These are phyloP conservation scores for Candida bentonensis DNA, from an alignment of 805 yeast species.

Conservation along the genomic window DNA sequence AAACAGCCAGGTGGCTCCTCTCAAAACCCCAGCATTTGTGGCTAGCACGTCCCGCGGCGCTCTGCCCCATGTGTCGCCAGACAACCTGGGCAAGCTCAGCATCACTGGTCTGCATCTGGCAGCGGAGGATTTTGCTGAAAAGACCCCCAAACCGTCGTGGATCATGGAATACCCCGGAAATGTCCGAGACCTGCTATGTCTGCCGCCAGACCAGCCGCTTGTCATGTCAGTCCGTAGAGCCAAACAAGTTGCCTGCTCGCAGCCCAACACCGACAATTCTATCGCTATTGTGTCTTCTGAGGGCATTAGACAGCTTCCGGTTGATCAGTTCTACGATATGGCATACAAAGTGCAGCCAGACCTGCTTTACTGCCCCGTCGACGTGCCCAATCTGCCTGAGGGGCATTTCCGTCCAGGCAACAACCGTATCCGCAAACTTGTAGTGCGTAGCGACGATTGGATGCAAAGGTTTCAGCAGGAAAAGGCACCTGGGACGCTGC, in stretches of 20 bases:
- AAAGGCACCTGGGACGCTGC: conserved; percentile 5
- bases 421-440: conserved; percentile 24
- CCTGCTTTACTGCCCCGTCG: conserved; percentile 22
- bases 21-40: conserved; percentile 20
- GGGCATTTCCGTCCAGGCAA: conserved; percentile 19
- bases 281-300: conserved; percentile 24
- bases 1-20: neutral
- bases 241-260: conserved; percentile 18
- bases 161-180: conserved; percentile 6
- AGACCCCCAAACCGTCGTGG: conserved; percentile 11
- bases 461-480: conserved; percentile 10
- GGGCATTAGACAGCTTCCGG: conserved; percentile 20
- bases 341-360: conserved; percentile 17
- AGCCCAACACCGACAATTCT: conserved; percentile 20
- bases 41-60: conserved; percentile 26
- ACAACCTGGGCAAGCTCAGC: conserved; percentile 15
- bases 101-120: conserved; percentile 17
- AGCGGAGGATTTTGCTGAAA: conserved; percentile 26
- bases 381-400: conserved; percentile 18
- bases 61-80: conserved; percentile 30
- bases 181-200: conserved; percentile 11
- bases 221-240: conserved; percentile 19
- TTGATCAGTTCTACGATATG: conserved; percentile 13
- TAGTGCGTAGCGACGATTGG: conserved; percentile 22
- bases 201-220: conserved; percentile 18